These are phyloP conservation scores for Talaromyces sp. DNA, from an alignment of 2,329 filamentous ascomycete genomes.

Conservation along the genomic window DNA sequence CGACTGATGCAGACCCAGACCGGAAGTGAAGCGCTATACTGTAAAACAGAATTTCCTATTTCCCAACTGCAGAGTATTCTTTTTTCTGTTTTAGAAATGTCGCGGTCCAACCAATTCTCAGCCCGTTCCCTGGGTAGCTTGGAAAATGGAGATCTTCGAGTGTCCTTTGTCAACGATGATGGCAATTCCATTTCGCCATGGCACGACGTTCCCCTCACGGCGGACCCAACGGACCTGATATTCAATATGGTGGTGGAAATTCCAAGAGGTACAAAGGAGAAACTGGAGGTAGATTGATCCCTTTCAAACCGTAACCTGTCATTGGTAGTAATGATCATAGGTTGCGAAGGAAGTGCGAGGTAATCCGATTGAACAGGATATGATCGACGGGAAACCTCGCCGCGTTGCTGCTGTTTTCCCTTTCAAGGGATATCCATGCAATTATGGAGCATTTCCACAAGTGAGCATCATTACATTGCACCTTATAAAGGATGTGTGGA, in stretches of 20 bases:
- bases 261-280: conserved; percentile 89
- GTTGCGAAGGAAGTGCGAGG: conserved; percentile 88
- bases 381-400: conserved; percentile 91
- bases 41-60: too few relatives aligned
- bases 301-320: conserved; percentile 24
- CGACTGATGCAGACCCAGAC: too few relatives aligned
- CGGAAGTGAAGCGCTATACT: too few relatives aligned
- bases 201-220: too few relatives aligned
- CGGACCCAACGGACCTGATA: conserved; percentile 47
- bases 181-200: too few relatives aligned
- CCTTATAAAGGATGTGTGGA: background rate
- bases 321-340: conserved; percentile 38
- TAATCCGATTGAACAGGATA: conserved; percentile 90
- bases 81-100: too few relatives aligned
- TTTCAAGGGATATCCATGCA: conserved; percentile 95
- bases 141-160: too few relatives aligned
- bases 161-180: too few relatives aligned
- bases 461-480: conserved; percentile 38
- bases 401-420: conserved; percentile 96
- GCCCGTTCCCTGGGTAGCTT: too few relatives aligned
- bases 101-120: too few relatives aligned
- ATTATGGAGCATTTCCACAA: conserved; percentile 92
- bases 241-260: conserved; percentile 96
- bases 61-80: too few relatives aligned
- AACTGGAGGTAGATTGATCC: conserved; percentile 65